A percentile compares a stretch with the other conserved stretches of the same genome.
Evolutionary conservation across 805 yeast species (phyloP).

Genomic region (Torulaspora gathmanii): DNA sequence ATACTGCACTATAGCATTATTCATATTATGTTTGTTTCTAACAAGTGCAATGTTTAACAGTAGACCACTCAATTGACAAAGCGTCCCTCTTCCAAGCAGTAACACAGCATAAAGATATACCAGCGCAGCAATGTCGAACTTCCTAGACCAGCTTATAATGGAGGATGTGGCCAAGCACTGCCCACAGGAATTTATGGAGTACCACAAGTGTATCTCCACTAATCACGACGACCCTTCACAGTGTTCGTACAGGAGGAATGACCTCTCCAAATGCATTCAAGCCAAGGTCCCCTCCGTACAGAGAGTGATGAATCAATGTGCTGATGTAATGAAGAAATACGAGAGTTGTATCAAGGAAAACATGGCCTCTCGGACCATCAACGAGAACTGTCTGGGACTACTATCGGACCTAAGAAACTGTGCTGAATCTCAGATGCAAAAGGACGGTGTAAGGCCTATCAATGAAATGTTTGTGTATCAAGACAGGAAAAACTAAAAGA

Average conservation of each 20-base stretch:
- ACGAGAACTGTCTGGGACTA: conserved; percentile 48
- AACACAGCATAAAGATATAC: background rate
- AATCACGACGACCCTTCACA: conserved; percentile 48
- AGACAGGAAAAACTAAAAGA: background rate
- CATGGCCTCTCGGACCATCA: conserved; percentile 38
- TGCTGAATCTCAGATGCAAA: conserved; percentile 36
- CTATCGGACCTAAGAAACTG: conserved; percentile 60
- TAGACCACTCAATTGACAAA: background rate
- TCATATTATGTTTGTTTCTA: conserved; percentile 4
- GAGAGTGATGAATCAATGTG: conserved; percentile 60
- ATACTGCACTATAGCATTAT: conserved; percentile 12
- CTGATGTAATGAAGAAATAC: conserved; percentile 52
- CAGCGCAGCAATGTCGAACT: conserved; percentile 24
- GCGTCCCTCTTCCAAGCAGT: background rate
- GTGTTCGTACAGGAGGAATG: conserved; percentile 54
- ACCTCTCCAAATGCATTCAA: conserved; percentile 59
- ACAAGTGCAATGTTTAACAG: background rate
- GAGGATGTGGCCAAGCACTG: conserved; percentile 77
- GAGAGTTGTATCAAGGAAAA: conserved; percentile 58
- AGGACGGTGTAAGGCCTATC: conserved; percentile 19
- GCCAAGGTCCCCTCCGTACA: conserved; percentile 65
- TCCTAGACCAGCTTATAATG: conserved; percentile 66
- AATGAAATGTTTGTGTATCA: conserved; percentile 17
- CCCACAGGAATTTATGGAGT: conserved; percentile 65
- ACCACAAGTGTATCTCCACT: conserved; percentile 65